A percentile compares a stretch with the other conserved stretches of the same genome.
Conservation (phyloP, 495 filamentous ascomycete species). For the Tetracladium marchalianum region DNA sequence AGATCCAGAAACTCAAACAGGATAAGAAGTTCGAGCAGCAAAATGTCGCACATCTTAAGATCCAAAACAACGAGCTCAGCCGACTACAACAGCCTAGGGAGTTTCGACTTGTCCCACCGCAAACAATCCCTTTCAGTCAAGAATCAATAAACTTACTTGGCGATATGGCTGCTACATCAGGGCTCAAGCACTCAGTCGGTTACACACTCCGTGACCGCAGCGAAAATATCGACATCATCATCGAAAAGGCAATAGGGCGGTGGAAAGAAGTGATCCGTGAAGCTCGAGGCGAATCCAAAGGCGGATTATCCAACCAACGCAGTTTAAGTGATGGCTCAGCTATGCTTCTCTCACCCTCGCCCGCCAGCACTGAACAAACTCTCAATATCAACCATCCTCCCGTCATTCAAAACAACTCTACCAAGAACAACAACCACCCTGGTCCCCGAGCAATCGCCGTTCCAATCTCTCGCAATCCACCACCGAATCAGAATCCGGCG, state of each 20-base stretch:
- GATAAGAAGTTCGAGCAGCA: slow-evolving; percentile 53
- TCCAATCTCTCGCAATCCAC: background rate
- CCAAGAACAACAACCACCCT: background rate
- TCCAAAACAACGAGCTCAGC: slow-evolving; percentile 58
- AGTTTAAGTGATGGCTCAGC: slow-evolving; percentile 12
- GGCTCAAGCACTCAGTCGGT: slow-evolving; percentile 21
- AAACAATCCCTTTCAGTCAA: slow-evolving; percentile 46
- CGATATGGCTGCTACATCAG: slow-evolving; percentile 18
- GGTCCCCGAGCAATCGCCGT: background rate
- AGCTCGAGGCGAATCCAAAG: slow-evolving; percentile 21
- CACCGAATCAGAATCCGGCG: slow-evolving; percentile 6
- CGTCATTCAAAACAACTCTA: background rate
- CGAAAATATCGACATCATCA: slow-evolving; percentile 32
- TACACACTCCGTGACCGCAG: slow-evolving; percentile 31
- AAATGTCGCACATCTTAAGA: slow-evolving; percentile 62
- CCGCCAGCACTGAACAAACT: background rate
- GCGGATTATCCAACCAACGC: slow-evolving; percentile 20
- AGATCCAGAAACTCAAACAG: slow-evolving; percentile 50
- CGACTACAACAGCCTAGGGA: slow-evolving; percentile 62
- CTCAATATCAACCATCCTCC: background rate
- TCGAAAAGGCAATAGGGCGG: slow-evolving; percentile 35
- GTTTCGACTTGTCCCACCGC: slow-evolving; percentile 54
- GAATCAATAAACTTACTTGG: slow-evolving; percentile 27
- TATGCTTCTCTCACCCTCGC: slow-evolving; percentile 13
- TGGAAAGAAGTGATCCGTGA: slow-evolving; percentile 43